Evolutionary conservation across 139 green algal species (phyloP).

Genomic region (Chlorella sp.): DNA sequence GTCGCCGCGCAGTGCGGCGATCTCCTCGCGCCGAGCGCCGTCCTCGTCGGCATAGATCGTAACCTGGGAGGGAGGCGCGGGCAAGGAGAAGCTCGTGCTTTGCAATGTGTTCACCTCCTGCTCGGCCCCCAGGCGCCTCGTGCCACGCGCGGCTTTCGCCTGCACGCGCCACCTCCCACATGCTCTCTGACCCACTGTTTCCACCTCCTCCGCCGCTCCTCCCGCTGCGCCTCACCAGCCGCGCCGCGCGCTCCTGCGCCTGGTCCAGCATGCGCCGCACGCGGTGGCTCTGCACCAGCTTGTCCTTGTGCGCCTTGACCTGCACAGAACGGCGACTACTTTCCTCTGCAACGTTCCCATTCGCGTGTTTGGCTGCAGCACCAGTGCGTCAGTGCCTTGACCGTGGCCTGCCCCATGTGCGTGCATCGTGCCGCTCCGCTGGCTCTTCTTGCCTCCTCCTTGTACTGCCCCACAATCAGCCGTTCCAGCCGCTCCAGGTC

Average conservation of each 20-base stretch:
- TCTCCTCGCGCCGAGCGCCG: slow-evolving; percentile 83
- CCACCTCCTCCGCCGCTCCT: too few relatives aligned
- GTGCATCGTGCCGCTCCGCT: slow-evolving; percentile 75
- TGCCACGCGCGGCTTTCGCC: too few relatives aligned
- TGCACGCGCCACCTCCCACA: too few relatives aligned
- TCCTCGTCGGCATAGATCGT: slow-evolving; percentile 91
- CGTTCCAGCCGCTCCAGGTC: slow-evolving; percentile 92
- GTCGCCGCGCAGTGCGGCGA: slow-evolving; percentile 74
- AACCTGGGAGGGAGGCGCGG: slow-evolving; percentile 59
- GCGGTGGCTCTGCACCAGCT: slow-evolving; percentile 78
- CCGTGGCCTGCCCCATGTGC: slow-evolving; percentile 15
- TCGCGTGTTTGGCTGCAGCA: neutral
- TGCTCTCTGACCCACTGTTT: too few relatives aligned
- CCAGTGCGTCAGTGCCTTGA: neutral
- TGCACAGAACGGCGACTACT: too few relatives aligned
- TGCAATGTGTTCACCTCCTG: too few relatives aligned
- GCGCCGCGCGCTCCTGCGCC: slow-evolving; percentile 67
- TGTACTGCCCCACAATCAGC: slow-evolving; percentile 84
- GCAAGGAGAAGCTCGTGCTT: too few relatives aligned
- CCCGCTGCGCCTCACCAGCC: slow-evolving; percentile 91
- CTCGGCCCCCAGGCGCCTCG: too few relatives aligned
- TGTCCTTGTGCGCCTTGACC: slow-evolving; percentile 82
- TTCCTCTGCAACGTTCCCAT: neutral
- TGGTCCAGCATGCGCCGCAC: slow-evolving; percentile 82
- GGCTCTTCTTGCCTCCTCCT: slow-evolving; percentile 63